Percentiles rank a stretch among this genome's conserved stretches.
Conservation (phyloP, 768 basidiomycete genomes). For the Boletus reticuloceps region DNA sequence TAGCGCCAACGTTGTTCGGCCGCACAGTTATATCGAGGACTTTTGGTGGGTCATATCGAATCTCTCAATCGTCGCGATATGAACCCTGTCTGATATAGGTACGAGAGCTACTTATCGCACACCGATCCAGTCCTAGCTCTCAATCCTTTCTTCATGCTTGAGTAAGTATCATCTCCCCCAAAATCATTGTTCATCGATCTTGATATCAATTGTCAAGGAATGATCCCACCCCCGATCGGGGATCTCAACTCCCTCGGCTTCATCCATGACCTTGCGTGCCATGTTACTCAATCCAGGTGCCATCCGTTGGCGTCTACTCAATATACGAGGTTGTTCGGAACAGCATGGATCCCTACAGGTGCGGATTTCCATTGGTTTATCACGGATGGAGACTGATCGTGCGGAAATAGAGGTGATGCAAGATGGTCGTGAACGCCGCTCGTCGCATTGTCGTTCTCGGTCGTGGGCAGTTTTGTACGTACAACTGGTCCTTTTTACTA, state of each 20-base stretch:
- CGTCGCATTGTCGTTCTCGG: conserved; percentile 84
- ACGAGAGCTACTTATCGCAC: conserved; percentile 87
- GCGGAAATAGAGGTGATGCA: conserved; percentile 69
- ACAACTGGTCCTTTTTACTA: neutral
- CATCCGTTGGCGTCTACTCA: conserved; percentile 75
- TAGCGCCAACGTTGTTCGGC: neutral
- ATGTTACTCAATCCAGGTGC: conserved; percentile 80
- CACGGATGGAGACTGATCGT: neutral
- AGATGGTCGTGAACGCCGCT: conserved; percentile 77
- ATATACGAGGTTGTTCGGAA: conserved; percentile 86
- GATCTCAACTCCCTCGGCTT: conserved; percentile 89
- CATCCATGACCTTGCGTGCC: conserved; percentile 86
- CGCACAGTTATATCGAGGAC: conserved; percentile 87
- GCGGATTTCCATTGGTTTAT: neutral
- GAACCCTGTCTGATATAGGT: conserved; percentile 35
- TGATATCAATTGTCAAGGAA: conserved; percentile 48
- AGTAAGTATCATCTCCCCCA: conserved; percentile 50
- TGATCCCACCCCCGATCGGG: conserved; percentile 85
- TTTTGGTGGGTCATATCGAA: conserved; percentile 67
- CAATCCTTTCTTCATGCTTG: conserved; percentile 97
- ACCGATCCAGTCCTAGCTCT: conserved; percentile 89
- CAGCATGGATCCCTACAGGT: conserved; percentile 88
- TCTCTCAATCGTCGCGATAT: neutral
- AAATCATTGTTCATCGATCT: neutral
- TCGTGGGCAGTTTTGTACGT: conserved; percentile 90